These are phyloP conservation scores for Sporothrix phasma DNA, from an alignment of 2,329 filamentous ascomycete species.

Conservation along the genomic window DNA sequence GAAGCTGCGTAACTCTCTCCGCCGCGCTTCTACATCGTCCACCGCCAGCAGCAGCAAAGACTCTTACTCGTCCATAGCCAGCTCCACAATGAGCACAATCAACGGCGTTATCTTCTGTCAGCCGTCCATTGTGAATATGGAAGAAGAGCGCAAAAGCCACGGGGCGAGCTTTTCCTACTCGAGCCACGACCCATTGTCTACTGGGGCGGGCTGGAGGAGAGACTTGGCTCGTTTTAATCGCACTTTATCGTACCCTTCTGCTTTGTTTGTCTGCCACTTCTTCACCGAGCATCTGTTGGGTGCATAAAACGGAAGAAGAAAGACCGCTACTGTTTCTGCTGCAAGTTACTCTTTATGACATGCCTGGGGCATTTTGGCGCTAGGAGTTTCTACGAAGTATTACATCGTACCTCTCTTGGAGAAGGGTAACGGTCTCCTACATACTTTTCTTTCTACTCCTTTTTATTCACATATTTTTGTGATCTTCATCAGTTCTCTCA, in stretches of 20 bases:
- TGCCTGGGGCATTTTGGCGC: no score
- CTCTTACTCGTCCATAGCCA: constrained; percentile 37
- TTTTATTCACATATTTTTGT: no score
- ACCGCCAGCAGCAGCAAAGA: constrained; percentile 33
- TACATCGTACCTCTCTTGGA: no score
- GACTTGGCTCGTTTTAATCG: constrained; percentile 34
- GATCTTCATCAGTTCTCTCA: no score
- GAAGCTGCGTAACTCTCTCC: constrained; percentile 42
- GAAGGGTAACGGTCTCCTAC: no score
- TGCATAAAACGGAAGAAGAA: background rate
- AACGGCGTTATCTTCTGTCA: constrained; percentile 51
- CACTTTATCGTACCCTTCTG: background rate
- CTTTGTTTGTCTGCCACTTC: background rate
- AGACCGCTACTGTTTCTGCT: background rate
- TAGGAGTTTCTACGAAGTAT: no score
- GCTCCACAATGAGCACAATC: constrained; percentile 40
- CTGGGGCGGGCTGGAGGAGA: constrained; percentile 54
- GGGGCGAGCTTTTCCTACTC: constrained; percentile 45
- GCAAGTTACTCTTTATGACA: no score
- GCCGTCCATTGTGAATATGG: constrained; percentile 45
- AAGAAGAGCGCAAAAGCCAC: constrained; percentile 46
- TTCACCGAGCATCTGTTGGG: background rate
- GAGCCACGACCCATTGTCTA: constrained; percentile 54
- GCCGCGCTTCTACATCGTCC: constrained; percentile 33
- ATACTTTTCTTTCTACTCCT: no score